phyloP scores from a whole-genome alignment of 129 eudicot genomes.

The Mikania micrantha region DNA sequence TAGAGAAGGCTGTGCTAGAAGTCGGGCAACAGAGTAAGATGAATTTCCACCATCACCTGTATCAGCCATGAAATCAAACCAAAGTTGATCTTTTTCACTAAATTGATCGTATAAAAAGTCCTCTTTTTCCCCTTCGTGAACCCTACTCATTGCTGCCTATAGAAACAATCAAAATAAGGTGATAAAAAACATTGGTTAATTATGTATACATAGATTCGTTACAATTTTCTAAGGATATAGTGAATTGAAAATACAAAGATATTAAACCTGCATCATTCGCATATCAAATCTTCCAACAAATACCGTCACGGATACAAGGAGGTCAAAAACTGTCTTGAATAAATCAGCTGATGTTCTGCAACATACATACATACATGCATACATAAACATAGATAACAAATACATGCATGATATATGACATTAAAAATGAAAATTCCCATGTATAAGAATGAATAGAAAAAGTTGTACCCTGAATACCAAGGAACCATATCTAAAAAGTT shows the following conservation, averaged over 20 bases:
- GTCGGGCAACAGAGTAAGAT: slow-evolving; percentile 72
- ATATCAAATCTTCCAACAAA: slow-evolving; percentile 98
- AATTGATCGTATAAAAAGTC: slow-evolving; percentile 85
- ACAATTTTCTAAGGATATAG: neutral
- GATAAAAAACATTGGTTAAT: neutral
- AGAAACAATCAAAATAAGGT: neutral
- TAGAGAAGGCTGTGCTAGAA: slow-evolving; percentile 87
- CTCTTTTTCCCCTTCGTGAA: slow-evolving; percentile 57
- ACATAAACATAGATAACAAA: neutral
- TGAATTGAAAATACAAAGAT: neutral
- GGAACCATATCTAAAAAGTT: slow-evolving; percentile 98
- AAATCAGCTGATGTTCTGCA: slow-evolving; percentile 98
- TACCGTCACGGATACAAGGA: slow-evolving; percentile 91
- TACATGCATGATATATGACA: slow-evolving; percentile 3
- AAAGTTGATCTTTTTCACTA: slow-evolving; percentile 68
- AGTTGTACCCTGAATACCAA: slow-evolving; percentile 96
- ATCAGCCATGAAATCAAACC: slow-evolving; percentile 99
- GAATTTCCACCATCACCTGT: slow-evolving; percentile 99
- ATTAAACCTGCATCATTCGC: slow-evolving; percentile 98
- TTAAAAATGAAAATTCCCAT: neutral
- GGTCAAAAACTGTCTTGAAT: slow-evolving; percentile 92
- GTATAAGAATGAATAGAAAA: neutral
- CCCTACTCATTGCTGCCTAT: slow-evolving; percentile 89
- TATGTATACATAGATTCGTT: neutral
- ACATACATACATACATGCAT: slow-evolving; percentile 10